Evolutionary conservation across 495 filamentous ascomycete genomes (phyloP).

Genomic region (Geoglossum glabrum): DNA sequence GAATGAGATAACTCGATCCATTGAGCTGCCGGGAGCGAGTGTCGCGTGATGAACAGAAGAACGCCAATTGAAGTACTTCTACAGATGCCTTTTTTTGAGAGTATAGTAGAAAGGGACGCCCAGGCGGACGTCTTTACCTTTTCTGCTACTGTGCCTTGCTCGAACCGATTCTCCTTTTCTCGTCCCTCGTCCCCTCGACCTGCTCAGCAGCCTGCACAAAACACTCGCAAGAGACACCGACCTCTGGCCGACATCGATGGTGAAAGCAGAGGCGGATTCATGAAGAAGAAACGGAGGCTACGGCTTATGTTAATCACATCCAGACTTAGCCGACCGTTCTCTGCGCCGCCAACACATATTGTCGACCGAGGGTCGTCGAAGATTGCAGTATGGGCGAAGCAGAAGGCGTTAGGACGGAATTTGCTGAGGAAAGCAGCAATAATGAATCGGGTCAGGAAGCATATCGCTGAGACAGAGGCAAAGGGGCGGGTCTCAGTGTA

Average conservation of each 20-base stretch:
- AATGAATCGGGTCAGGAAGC: slow-evolving; percentile 28
- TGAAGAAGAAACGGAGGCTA: slow-evolving; percentile 43
- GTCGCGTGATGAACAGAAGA: too few species aligned
- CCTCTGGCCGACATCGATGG: slow-evolving; percentile 43
- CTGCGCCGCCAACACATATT: slow-evolving; percentile 45
- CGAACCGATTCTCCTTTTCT: neutral
- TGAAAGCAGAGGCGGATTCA: neutral
- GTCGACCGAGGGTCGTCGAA: slow-evolving; percentile 38
- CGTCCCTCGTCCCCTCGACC: neutral
- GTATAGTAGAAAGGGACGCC: neutral
- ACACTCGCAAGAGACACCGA: slow-evolving; percentile 11
- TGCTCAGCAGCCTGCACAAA: neutral
- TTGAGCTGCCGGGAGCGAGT: too few species aligned
- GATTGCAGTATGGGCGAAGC: slow-evolving; percentile 33
- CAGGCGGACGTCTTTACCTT: neutral
- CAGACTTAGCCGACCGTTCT: slow-evolving; percentile 45
- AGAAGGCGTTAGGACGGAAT: slow-evolving; percentile 18
- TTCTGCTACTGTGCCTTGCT: neutral
- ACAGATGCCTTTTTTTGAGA: neutral
- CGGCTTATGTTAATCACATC: slow-evolving; percentile 44
- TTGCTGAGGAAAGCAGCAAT: slow-evolving; percentile 34
- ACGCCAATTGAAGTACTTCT: neutral
- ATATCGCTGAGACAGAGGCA: slow-evolving; percentile 6
- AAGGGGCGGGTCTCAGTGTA: slow-evolving; percentile 7
- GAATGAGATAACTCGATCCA: neutral